Percentiles rank a stretch among this genome's conserved stretches.
phyloP scores from a whole-genome alignment of 1,284 basidiomycete genomes.

The Moniliella sp. region DNA sequence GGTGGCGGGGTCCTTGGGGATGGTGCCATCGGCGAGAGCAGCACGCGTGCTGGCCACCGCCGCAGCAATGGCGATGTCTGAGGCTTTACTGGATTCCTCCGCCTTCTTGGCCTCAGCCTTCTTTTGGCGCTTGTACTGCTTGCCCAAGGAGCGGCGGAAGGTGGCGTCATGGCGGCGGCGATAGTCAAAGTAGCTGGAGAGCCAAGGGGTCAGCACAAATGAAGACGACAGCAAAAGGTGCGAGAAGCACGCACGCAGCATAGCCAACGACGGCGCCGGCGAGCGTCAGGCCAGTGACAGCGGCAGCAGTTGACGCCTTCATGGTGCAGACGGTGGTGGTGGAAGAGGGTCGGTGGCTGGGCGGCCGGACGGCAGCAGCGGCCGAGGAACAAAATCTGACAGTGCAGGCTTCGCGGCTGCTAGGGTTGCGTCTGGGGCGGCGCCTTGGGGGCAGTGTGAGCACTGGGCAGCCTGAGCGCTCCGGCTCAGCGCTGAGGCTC shows the following conservation, averaged over 20 bases:
- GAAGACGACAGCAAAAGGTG: background rate
- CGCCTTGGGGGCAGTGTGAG: no score
- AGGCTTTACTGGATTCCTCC: conserved; percentile 4
- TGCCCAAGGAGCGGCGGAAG: conserved; percentile 76
- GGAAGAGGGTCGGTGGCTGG: no score
- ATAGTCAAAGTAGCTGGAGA: conserved; percentile 67
- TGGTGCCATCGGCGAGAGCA: conserved; percentile 9
- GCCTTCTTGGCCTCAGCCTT: conserved; percentile 42
- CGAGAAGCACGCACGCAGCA: conserved; percentile 6
- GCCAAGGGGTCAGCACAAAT: background rate
- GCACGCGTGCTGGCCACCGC: conserved; percentile 5
- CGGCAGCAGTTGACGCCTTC: conserved; percentile 4
- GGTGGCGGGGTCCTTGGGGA: conserved; percentile 11
- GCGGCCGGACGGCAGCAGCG: no score
- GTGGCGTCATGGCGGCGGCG: conserved; percentile 63
- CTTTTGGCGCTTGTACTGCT: conserved; percentile 41
- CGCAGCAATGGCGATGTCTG: background rate
- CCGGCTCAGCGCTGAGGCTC: no score
- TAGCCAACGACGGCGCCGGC: conserved; percentile 23
- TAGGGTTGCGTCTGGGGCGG: no score
- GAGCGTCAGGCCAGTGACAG: conserved; percentile 6
- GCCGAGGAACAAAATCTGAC: no score
- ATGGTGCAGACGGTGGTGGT: no score
- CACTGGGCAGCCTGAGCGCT: no score
- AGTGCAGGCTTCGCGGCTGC: no score